A percentile compares a stretch with the other conserved stretches of the same genome.
phyloP scores from a whole-genome alignment of 345 rosid genomes.

The Limnanthes douglasii region DNA sequence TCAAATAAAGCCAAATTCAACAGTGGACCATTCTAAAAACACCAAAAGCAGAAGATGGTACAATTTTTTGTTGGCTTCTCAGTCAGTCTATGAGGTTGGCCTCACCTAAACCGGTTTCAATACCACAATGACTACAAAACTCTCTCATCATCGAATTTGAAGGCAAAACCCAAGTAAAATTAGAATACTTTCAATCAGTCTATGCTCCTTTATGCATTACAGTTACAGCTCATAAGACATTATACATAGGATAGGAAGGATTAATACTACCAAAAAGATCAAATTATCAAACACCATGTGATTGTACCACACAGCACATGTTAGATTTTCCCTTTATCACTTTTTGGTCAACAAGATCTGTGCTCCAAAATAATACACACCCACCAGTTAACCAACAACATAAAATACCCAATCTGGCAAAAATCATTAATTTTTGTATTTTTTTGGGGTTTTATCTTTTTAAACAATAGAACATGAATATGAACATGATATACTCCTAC shows the following conservation, averaged over 20 bases:
- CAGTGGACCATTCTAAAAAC: conserved; percentile 7
- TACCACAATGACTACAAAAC: too few relatives aligned
- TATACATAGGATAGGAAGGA: too few relatives aligned
- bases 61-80: conserved; percentile 5
- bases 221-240: neutral
- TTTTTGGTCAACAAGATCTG: neutral
- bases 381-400: neutral
- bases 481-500: too few relatives aligned
- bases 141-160: too few relatives aligned
- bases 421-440: neutral
- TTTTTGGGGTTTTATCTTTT: neutral
- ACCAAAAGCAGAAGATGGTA: conserved; percentile 7
- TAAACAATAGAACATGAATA: too few relatives aligned
- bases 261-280: too few relatives aligned
- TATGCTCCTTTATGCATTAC: too few relatives aligned
- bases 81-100: too few relatives aligned
- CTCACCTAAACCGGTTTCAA: too few relatives aligned
- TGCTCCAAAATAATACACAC: too few relatives aligned
- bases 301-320: conserved; percentile 4
- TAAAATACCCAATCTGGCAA: neutral
- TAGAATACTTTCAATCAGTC: too few relatives aligned
- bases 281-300: conserved; percentile 10
- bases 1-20: neutral
- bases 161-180: too few relatives aligned
- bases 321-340: conserved; percentile 2